Evolutionary conservation across 495 filamentous ascomycete species (phyloP), one percentile per base, ranked within the genome.

Genomic region (Eremomyces bilateralis): DNA sequence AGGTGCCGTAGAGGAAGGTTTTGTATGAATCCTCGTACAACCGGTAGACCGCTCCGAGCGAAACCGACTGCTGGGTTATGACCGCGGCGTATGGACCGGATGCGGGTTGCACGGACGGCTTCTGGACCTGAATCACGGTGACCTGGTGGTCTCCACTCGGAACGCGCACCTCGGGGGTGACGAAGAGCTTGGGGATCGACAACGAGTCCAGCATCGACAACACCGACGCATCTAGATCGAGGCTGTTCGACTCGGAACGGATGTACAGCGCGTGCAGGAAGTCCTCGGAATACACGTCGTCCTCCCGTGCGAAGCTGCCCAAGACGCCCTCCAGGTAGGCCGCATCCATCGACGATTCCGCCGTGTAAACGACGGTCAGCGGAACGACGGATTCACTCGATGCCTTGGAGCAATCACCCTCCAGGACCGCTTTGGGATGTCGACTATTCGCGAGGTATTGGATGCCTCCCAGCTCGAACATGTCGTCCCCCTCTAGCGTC

Each of bases 211-310:
- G 31, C 20, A 38, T 43, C 4, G 40, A 20, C 17, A 39, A 19
- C 15, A 43, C 46, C 3, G 46, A 43, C 5, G 31, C 21, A 21
- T 46, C 46, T 10, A 49, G n/a, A 31, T 29, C 40, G 6, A 40
- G 35, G 3, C 39, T 40, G 4, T 41, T 42, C 4, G 44, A 36
- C n/a, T 43, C 46, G 31, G 36, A 43, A 3, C 19, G 34, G 34
- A 57, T 39, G 30, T 50, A 54, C 19, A 57, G 15, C 4, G 46
- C 39, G 20, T 46, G 44, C 11, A 57, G 39, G 39, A 57, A 57
- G 29, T 53, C 49, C 6, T 36, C 8, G 10, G 29, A 39, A 32
- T 37, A 46, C 16, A 49, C 46, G 11, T 15, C 38, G 22, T 49
- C 40, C 24, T 27, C 24, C 8, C 13, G 24, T 27, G 24, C 24